Evolutionary conservation across 768 basidiomycete genomes (phyloP), one percentile per base, ranked within the genome.

Genomic region (Clathrus columnatus): DNA sequence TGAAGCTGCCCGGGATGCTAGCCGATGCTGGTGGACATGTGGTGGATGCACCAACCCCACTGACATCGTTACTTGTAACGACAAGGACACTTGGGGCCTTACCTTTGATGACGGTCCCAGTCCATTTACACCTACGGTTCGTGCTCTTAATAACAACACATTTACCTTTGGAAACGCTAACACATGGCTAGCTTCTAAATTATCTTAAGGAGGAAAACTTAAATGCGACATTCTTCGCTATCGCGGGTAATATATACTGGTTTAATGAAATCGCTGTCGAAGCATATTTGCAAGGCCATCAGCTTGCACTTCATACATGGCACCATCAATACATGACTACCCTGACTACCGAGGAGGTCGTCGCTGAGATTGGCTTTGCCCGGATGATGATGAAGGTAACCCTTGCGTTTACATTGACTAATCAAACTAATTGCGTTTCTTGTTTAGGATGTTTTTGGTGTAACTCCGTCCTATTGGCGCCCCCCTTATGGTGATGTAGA

Each of bases 291-390:
- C 54, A 70, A 23, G 85, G 87, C 44, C 82, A 90, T 65, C 86
- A 91, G 67, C 83, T 89, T 63, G 81, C 82, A 58, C 84, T 91
- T 2, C 90, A 92, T 70, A 93, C 91, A 10, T 97, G 93, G 93
- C 88, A 88, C 0, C 93, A 95, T 67, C 79, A 84, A 84, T 75
- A 75, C 23, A 74, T 83, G 54, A 90, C 89, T 0, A 72, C 77
- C 36, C 72, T 89, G 59, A 84, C 88, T 43, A 96, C 80, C 62
- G 83, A 78, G 64, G 77, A 95, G 73, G 78, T 95, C 51, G 91
- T 97, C 16, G 94, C 92, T 20, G 93, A 97, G 70, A 75, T 98
- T 32, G 93, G 91, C 50, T 97, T 89, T 86, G 87, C 91, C 52
- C 85, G 85, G 54, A 82, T 88, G 69, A 82, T 84, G 50, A 94